Percentiles rank a stretch among this genome's conserved stretches.
phyloP scores from a whole-genome alignment of 352 stramenopile genomes.

The Pythium catenulatum region DNA sequence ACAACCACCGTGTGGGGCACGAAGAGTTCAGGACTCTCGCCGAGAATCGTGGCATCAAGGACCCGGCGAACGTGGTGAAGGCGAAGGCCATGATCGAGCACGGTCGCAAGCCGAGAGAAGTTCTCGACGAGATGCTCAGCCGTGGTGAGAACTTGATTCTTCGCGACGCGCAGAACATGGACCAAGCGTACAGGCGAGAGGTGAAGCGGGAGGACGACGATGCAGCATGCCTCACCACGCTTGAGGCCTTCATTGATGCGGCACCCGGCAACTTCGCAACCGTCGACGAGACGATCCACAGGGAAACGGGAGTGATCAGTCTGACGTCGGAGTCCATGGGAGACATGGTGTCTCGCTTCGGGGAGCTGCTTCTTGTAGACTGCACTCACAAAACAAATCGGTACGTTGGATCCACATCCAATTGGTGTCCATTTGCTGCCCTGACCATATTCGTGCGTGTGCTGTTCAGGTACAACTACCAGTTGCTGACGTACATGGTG shows the following conservation, averaged over 20 bases:
- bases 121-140: background rate
- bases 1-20: slow-evolving; percentile 12
- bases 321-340: slow-evolving; percentile 31
- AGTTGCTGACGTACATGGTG: slow-evolving; percentile 25
- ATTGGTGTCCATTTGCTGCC: background rate
- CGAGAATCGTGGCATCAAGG: background rate
- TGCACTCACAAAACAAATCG: slow-evolving; percentile 57
- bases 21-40: background rate
- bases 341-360: background rate
- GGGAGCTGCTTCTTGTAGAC: slow-evolving; percentile 37
- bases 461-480: slow-evolving; percentile 25
- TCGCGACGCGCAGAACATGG: slow-evolving; percentile 19
- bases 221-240: background rate
- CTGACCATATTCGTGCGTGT: background rate
- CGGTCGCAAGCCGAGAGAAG: background rate
- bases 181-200: background rate
- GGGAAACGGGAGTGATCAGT: slow-evolving; percentile 37
- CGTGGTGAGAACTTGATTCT: slow-evolving; percentile 7
- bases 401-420: background rate
- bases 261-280: background rate
- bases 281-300: background rate
- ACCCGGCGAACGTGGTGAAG: background rate
- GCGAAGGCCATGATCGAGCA: background rate
- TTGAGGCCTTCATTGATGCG: background rate
- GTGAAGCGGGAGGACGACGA: background rate